Conservation (phyloP, 768 basidiomycete genomes). For the Boletellus ananas region DNA sequence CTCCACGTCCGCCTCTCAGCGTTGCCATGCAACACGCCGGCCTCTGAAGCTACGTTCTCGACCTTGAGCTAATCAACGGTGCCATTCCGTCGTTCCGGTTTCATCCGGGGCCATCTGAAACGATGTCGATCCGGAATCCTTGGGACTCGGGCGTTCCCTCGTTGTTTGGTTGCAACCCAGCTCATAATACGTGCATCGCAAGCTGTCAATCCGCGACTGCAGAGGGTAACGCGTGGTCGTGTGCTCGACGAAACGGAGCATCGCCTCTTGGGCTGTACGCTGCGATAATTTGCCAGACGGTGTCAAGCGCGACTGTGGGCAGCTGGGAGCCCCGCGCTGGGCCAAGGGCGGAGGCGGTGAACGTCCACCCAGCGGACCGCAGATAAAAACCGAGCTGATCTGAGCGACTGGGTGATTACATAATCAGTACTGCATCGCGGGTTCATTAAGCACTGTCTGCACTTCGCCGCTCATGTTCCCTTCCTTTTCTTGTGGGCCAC, state of each 20-base stretch:
- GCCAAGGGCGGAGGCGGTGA: slow-evolving; percentile 29
- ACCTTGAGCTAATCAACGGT: too few relatives aligned
- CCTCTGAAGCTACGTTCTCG: too few relatives aligned
- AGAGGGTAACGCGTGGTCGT: background rate
- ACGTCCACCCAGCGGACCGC: background rate
- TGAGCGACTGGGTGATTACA: slow-evolving; percentile 7
- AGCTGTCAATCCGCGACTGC: background rate
- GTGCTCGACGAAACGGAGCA: background rate
- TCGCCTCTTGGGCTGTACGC: slow-evolving; percentile 10
- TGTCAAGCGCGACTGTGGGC: background rate
- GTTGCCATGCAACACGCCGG: too few relatives aligned
- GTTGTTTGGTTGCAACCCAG: background rate
- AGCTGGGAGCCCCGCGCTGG: slow-evolving; percentile 9
- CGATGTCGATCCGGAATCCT: background rate
- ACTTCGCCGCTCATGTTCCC: slow-evolving; percentile 22
- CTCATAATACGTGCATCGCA: background rate
- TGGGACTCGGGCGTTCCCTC: too few relatives aligned
- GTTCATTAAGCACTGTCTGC: slow-evolving; percentile 15
- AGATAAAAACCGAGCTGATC: background rate
- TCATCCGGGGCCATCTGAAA: background rate
- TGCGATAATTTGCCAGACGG: background rate
- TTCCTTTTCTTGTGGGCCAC: slow-evolving; percentile 18
- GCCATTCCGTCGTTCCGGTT: background rate
- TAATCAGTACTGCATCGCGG: slow-evolving; percentile 23
- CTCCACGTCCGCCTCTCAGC: background rate